A percentile compares a stretch with the other conserved stretches of the same genome.
Conservation (phyloP, 768 basidiomycete genomes). For the Lenzites betulinus region DNA sequence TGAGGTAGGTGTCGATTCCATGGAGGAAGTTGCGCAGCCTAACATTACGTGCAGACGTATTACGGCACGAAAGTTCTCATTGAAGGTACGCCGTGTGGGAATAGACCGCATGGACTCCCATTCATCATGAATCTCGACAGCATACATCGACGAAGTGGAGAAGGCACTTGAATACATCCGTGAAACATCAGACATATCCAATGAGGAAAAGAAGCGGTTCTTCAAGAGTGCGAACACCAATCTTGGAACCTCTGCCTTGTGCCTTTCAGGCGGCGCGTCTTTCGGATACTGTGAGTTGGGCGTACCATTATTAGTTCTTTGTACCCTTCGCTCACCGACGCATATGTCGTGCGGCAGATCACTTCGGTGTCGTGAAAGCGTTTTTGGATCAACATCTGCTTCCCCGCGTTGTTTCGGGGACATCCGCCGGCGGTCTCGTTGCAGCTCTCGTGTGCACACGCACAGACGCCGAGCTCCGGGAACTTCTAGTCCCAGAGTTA, state of each 20-base stretch:
- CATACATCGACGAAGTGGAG: constrained; percentile 80
- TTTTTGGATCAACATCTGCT: constrained; percentile 85
- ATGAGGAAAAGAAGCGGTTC: constrained; percentile 90
- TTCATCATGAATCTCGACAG: constrained; percentile 37
- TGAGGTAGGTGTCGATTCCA: constrained; percentile 51
- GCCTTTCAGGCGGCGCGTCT: constrained; percentile 93
- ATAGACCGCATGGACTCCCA: background rate
- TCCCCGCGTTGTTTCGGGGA: constrained; percentile 92
- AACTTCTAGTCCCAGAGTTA: constrained; percentile 77
- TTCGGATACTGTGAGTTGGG: constrained; percentile 94
- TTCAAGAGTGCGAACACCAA: constrained; percentile 90
- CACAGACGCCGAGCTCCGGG: constrained; percentile 83
- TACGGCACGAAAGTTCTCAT: constrained; percentile 89
- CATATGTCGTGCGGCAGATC: constrained; percentile 49
- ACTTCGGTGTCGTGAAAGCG: constrained; percentile 90
- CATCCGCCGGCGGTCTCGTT: constrained; percentile 88
- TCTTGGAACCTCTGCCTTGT: constrained; percentile 87
- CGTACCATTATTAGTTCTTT: background rate
- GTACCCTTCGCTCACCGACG: background rate
- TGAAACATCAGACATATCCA: constrained; percentile 66
- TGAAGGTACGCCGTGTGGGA: constrained; percentile 57
- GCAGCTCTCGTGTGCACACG: constrained; percentile 78
- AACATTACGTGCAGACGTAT: constrained; percentile 62
- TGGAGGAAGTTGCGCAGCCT: background rate
- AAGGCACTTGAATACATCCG: constrained; percentile 75